Evolutionary conservation across 1,139 yeast species (phyloP).

Genomic region (Debaryomyces robertsiae): DNA sequence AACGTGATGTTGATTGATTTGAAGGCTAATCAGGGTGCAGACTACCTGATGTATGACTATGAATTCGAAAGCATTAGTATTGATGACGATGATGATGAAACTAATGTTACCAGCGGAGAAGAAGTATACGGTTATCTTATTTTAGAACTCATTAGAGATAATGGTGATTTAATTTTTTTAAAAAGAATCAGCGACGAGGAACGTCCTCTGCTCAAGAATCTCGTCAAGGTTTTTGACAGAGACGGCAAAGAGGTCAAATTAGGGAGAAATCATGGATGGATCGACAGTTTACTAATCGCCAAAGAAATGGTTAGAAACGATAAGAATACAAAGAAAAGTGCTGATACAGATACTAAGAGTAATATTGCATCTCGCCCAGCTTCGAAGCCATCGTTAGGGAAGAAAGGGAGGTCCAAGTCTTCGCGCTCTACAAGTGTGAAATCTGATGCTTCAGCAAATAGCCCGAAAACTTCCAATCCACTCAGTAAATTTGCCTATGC

Average conservation of each 20-base stretch:
- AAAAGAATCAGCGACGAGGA: constrained; percentile 38
- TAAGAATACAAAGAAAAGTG: constrained; percentile 4
- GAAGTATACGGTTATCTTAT: constrained; percentile 61
- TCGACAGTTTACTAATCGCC: constrained; percentile 48
- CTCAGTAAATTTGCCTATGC: constrained; percentile 45
- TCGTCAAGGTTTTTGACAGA: constrained; percentile 42
- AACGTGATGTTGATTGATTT: constrained; percentile 48
- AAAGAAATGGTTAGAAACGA: constrained; percentile 34
- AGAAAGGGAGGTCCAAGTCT: constrained; percentile 12
- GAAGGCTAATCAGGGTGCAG: constrained; percentile 55
- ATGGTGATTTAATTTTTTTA: constrained; percentile 62
- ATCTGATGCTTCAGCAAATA: constrained; percentile 12
- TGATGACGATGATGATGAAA: constrained; percentile 51
- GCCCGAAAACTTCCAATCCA: constrained; percentile 13
- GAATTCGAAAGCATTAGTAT: constrained; percentile 53
- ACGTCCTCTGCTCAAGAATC: constrained; percentile 25
- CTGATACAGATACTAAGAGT: constrained; percentile 3
- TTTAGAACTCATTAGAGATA: constrained; percentile 58
- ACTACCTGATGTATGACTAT: constrained; percentile 76
- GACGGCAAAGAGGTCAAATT: constrained; percentile 35
- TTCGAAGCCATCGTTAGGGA: constrained; percentile 5
- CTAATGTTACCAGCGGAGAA: constrained; percentile 23
- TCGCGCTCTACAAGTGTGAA: constrained; percentile 9
- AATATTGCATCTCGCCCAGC: not conserved
- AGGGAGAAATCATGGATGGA: constrained; percentile 48